Base-by-base conservation (phyloP, 2,329 filamentous ascomycete species). In the Diplodia sapinea region DNA sequence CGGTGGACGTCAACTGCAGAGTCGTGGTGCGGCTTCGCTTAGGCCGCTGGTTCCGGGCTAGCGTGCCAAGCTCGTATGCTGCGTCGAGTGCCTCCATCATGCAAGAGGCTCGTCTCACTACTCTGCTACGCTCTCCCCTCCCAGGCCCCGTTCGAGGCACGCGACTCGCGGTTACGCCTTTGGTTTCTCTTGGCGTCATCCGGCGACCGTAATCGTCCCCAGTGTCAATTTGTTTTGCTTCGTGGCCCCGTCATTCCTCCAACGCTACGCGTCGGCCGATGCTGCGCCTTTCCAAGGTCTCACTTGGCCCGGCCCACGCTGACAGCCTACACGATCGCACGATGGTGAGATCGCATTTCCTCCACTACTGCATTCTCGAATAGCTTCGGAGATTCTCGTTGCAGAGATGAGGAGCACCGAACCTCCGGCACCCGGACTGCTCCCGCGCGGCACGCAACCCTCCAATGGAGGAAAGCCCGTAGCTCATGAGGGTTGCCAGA, bases 11-110 rank as follows among this genome's bases (percentile, higher is more conserved):
- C 3, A 11, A 61, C 55, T 4, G 43, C 36, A 67, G 49, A 33
- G 23, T 67, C 54, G 54, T 33, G 36, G 52, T 67, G 65, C 43
- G 65, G 29, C 9, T 13, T 67, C 65, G 65, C 65, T 61, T 67
- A 62, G 4, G 29, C 15, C 29, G 31, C 40, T 47, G 13, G 5
- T 51, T 66, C 17, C 29, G 31, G 43, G 29, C 31, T 63, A 63
- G 59, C 47, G 59, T n/a, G 59, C 59, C 43, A 63, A 63, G 57
- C 17, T 26, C 26, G 33, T 23, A 15, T 43, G 43, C 57, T 63
- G 59, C 59, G n/a, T 50, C 56, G 23, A 36, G 54, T 40, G 54
- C 54, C 54, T 56, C 55, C 23, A 23, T 59, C 36, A 38, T 59
- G 33, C 38, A 43, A 47, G 40, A 61, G 56, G 23, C 20, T n/a